Evolutionary conservation across 176 grass and related monocot genomes (phyloP).

Genomic region (Ensete ventricosum): DNA sequence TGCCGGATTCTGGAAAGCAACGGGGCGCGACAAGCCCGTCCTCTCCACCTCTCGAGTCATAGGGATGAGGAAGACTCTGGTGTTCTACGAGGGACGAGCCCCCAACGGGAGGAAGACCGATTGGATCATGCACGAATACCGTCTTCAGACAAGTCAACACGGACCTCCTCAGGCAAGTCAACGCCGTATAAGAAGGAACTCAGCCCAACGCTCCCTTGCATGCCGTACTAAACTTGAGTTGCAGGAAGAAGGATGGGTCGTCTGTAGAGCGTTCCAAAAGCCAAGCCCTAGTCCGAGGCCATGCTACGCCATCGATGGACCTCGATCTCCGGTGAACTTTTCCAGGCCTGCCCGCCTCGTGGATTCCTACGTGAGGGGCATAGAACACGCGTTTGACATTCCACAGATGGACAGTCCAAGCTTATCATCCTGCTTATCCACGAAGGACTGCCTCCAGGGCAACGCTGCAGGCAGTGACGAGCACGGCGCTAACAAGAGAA

Average conservation of each 20-base stretch:
- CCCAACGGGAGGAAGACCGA: conserved; percentile 65
- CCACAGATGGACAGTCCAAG: conserved; percentile 42
- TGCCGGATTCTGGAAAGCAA: conserved; percentile 87
- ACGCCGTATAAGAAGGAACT: not conserved
- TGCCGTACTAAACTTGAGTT: not conserved
- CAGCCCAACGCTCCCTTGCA: not conserved
- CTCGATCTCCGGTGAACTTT: not conserved
- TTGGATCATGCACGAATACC: conserved; percentile 97
- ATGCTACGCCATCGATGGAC: conserved; percentile 21
- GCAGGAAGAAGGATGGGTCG: conserved; percentile 91
- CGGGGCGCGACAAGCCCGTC: conserved; percentile 79
- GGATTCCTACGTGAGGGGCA: conserved; percentile 9
- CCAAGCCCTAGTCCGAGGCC: conserved; percentile 45
- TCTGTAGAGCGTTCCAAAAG: conserved; percentile 75
- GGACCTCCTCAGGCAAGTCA: conserved; percentile 49
- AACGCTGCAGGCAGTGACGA: conserved; percentile 11
- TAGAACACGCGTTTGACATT: conserved; percentile 25
- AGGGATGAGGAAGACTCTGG: conserved; percentile 97
- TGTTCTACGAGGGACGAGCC: conserved; percentile 92
- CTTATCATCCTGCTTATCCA: conserved; percentile 22
- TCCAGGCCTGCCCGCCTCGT: conserved; percentile 23
- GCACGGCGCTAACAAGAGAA: not conserved
- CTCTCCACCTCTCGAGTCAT: conserved; percentile 42
- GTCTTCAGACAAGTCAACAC: conserved; percentile 61
- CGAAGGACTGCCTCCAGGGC: conserved; percentile 18